Evolutionary conservation across 2,329 filamentous ascomycete genomes (phyloP).

Genomic region (Microthyrium microscopicum): DNA sequence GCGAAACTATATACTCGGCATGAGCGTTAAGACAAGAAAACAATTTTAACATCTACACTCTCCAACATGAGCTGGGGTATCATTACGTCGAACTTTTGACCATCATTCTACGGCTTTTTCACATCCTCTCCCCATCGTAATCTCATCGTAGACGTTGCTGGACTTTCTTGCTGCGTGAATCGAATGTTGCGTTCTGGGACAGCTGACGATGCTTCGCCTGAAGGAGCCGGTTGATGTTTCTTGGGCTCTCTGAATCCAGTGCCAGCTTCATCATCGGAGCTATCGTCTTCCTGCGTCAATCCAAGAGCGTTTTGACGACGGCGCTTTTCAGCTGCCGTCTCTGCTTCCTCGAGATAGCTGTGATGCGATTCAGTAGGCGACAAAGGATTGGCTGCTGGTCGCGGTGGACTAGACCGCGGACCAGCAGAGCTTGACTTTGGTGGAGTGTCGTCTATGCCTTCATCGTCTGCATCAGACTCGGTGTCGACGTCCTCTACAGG

Average conservation of each 20-base stretch:
- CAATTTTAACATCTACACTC: no score
- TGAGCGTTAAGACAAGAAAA: no score
- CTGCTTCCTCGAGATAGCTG: constrained; percentile 28
- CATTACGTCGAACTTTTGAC: no score
- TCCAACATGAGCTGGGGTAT: no score
- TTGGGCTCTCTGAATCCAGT: constrained; percentile 28
- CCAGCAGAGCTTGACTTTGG: constrained; percentile 10
- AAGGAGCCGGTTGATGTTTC: neutral
- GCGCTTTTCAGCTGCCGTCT: constrained; percentile 60
- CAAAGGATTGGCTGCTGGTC: constrained; percentile 22
- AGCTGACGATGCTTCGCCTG: neutral
- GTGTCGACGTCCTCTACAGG: neutral
- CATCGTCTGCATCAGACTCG: constrained; percentile 9
- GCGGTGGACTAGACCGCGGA: constrained; percentile 7
- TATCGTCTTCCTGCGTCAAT: constrained; percentile 25
- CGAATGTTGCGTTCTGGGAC: neutral
- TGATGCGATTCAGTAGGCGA: constrained; percentile 15
- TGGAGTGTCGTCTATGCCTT: neutral
- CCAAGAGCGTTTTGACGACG: constrained; percentile 60
- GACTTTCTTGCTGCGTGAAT: no score
- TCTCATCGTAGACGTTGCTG: no score
- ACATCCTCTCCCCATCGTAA: constrained; percentile 9
- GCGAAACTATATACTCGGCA: no score
- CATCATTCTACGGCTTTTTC: no score
- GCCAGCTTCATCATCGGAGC: constrained; percentile 39